Evolutionary conservation across 148 eudicot genomes (phyloP), one percentile per base, ranked within the genome.

Genomic region (Spergularia bocconei): DNA sequence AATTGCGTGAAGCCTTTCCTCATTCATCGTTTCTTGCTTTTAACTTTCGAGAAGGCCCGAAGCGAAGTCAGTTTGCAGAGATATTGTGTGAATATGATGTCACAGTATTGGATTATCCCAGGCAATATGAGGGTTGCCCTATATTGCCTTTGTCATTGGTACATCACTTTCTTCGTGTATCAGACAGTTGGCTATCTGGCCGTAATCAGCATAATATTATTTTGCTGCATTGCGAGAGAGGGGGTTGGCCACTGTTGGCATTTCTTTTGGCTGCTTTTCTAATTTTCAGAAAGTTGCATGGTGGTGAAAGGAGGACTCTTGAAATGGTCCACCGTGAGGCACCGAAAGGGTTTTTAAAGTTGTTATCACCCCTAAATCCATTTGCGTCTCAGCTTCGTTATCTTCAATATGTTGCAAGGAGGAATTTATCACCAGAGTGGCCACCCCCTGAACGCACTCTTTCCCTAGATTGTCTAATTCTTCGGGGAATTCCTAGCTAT

Each of bases 91-190:
- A 86, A 78, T 92, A 87, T 85, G 99, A 96, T 79, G 94, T 96
- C 74, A 89, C 88, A 15, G 98, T 96, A 77, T 78, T 96, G 82
- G 99, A 96, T 76, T 96, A 92, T 83, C 99, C 99, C 13, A 81
- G 98, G 80, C 99, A 96, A 76, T 96, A 96, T 59, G 99, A 96
- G 87, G 98, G 98, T 64, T 96, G 99, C 75, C 99, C 99, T 11
- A 85, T 96, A 36, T 72, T 96, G 75, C 99, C 99, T 1, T 76
- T 96, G 75, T 96, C 99, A 70, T 72, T 96, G 72, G 82, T 96
- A 61, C 98, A 92, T 69, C 98, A 96, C 87, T 92, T 96, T 73
- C 97, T 96, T 58, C 94, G 91, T 64, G 90, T 89, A 56, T 91
- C 94, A 71, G 98, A 96, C 79, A 84, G 84, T 75, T 96, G 99